Percentiles rank a stretch among this genome's conserved stretches.
These are phyloP conservation scores for Cadophora malorum DNA, from an alignment of 2,329 filamentous ascomycete species.

Conservation along the genomic window DNA sequence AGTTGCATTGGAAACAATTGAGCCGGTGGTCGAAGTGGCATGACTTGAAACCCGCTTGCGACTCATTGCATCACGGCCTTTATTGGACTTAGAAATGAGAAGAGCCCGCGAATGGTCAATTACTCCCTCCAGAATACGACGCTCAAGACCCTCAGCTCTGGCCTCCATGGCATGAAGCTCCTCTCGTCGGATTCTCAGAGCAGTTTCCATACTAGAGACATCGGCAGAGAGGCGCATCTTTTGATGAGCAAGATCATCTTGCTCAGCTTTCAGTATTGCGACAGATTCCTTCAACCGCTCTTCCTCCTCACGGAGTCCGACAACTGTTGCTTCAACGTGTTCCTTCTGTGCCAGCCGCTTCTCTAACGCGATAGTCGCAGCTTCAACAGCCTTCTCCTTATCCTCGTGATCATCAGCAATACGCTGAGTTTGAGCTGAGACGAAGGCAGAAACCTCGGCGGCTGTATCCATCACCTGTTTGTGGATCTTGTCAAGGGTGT, in stretches of 20 bases:
- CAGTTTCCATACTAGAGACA: constrained; percentile 89
- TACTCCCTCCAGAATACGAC: constrained; percentile 91
- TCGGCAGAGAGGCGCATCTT: constrained; percentile 84
- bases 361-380: constrained; percentile 81
- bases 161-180: constrained; percentile 91
- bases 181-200: constrained; percentile 84
- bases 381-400: constrained; percentile 79
- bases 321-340: constrained; percentile 59
- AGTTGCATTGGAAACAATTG: constrained; percentile 42
- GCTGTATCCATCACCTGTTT: constrained; percentile 85
- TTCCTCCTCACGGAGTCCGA: constrained; percentile 61
- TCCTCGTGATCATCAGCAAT: constrained; percentile 80
- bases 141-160: constrained; percentile 86
- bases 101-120: constrained; percentile 94
- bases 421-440: constrained; percentile 76
- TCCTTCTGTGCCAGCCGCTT: constrained; percentile 73
- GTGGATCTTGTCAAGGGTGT: constrained; percentile 87
- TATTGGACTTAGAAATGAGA: constrained; percentile 71
- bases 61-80: constrained; percentile 54
- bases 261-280: constrained; percentile 57
- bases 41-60: constrained; percentile 58
- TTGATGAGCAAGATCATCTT: constrained; percentile 77
- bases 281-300: constrained; percentile 66
- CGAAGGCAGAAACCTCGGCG: constrained; percentile 81
- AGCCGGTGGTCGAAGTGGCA: constrained; percentile 49